These are phyloP conservation scores for Trifolium dubium DNA, from an alignment of 306 rosid species.

Conservation along the genomic window DNA sequence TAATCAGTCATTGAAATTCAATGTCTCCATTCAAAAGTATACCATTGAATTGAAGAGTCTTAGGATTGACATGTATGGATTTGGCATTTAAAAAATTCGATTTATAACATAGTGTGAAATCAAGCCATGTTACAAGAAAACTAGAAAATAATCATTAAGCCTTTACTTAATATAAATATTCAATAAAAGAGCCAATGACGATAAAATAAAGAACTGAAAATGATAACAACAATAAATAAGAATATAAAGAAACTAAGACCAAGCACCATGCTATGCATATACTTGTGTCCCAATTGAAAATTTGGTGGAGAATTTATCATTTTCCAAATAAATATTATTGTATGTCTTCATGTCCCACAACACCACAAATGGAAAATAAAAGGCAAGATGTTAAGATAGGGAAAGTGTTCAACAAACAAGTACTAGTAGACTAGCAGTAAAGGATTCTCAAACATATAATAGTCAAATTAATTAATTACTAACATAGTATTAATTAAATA, in stretches of 20 bases:
- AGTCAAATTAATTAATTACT: neutral
- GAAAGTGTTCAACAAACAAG: neutral
- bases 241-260: neutral
- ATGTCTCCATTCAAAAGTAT: neutral
- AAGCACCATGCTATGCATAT: neutral
- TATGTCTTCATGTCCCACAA: constrained; percentile 24
- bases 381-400: neutral
- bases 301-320: neutral
- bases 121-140: constrained; percentile 29
- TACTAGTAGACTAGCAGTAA: too few relatives aligned
- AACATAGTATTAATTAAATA: neutral
- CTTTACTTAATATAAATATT: neutral
- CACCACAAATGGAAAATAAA: neutral
- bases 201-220: neutral
- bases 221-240: neutral
- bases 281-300: neutral
- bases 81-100: too few relatives aligned
- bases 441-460: too few relatives aligned
- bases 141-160: constrained; percentile 30
- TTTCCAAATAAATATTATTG: neutral
- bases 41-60: constrained; percentile 11
- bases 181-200: neutral
- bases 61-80: constrained; percentile 17
- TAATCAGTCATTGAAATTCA: constrained; percentile 29
- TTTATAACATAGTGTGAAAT: neutral